Evolutionary conservation across 257 asterid species (phyloP).

Genomic region (Solanum pimpinellifolium): DNA sequence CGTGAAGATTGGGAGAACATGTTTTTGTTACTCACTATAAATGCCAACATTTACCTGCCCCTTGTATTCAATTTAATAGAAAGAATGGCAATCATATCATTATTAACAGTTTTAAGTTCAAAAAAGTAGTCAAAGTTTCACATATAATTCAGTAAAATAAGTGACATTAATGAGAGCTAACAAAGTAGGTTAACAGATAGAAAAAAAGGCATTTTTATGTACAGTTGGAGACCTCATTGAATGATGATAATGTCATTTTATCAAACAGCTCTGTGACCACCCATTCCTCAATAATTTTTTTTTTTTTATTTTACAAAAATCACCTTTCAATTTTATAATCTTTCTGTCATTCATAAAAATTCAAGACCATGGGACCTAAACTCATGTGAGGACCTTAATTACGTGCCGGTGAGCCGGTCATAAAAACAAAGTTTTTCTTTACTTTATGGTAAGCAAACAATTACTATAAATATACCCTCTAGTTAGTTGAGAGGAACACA

Average conservation of each 20-base stretch:
- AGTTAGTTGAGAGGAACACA: not conserved
- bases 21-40: not conserved
- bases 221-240: conserved; percentile 54
- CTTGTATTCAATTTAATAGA: not conserved
- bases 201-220: not conserved
- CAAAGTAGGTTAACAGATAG: conserved; percentile 31
- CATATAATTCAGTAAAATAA: not conserved
- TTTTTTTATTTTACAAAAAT: not conserved
- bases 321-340: not conserved
- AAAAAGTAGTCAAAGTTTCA: not conserved
- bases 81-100: not conserved
- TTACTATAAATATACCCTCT: not conserved
- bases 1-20: not conserved
- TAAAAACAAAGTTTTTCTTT: not conserved
- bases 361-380: conserved; percentile 47
- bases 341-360: not conserved
- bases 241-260: conserved; percentile 40
- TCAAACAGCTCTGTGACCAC: conserved; percentile 23
- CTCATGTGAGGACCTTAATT: conserved; percentile 68
- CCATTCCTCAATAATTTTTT: not conserved
- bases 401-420: conserved; percentile 33
- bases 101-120: not conserved
- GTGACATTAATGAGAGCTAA: conserved; percentile 9
- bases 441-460: not conserved
- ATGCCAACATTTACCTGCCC: conserved; percentile 3